phyloP scores from a whole-genome alignment of 2,329 filamentous ascomycete species.

The Xylaria sp. region DNA sequence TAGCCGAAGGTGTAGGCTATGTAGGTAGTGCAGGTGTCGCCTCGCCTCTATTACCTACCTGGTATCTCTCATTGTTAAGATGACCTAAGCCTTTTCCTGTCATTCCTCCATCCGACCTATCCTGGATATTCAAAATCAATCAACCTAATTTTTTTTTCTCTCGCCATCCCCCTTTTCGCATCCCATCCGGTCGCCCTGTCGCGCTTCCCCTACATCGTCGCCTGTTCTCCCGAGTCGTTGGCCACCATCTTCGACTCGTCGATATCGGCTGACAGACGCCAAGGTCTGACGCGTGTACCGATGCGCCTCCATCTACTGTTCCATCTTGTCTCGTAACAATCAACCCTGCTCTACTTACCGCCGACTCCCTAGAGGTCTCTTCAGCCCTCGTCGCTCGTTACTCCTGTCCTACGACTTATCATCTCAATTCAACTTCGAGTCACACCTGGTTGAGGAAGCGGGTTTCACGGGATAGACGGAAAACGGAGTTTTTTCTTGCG shows the following conservation, averaged over 20 bases:
- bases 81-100: constrained; percentile 3
- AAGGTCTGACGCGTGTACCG: constrained; percentile 22
- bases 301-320: constrained; percentile 1
- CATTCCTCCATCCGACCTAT: not conserved
- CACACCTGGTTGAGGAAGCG: constrained; percentile 4
- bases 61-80: constrained; percentile 1
- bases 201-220: constrained; percentile 10
- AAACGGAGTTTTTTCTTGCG: constrained; percentile 12
- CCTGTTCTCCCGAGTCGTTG: constrained; percentile 18
- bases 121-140: not conserved
- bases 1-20: too few species aligned
- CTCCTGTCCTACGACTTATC: constrained; percentile 18
- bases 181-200: constrained; percentile 14
- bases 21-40: too few species aligned
- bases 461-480: constrained; percentile 19
- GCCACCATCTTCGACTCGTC: constrained; percentile 19
- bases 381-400: constrained; percentile 36
- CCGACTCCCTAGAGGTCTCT: constrained; percentile 7
- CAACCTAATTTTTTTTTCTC: constrained; percentile 2
- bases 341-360: not conserved
- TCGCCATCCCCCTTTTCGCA: constrained; percentile 12
- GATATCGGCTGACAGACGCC: constrained; percentile 14
- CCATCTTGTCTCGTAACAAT: not conserved
- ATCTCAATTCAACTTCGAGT: constrained; percentile 1
- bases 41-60: not conserved